Evolutionary conservation across 176 grass and related monocot genomes (phyloP).

Genomic region (Eleusine coracana): DNA sequence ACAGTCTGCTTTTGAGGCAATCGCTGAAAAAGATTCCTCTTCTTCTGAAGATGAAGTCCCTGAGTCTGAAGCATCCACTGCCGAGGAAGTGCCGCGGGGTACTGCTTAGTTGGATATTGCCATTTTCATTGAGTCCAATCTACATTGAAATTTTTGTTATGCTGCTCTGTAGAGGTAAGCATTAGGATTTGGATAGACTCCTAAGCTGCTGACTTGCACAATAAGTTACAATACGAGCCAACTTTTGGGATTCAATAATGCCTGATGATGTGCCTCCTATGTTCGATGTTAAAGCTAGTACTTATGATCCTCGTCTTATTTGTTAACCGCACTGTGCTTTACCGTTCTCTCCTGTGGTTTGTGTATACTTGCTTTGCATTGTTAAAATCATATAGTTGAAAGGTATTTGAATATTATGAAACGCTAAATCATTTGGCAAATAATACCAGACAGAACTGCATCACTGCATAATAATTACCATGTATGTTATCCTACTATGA

Average conservation of each 20-base stretch:
- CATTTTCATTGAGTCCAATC: slow-evolving; percentile 11
- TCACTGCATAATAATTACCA: not conserved
- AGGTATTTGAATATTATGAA: not conserved
- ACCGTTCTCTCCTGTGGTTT: too few relatives aligned
- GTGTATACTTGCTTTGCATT: too few relatives aligned
- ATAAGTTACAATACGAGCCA: slow-evolving; percentile 13
- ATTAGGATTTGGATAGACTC: slow-evolving; percentile 27
- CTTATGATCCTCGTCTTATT: slow-evolving; percentile 9
- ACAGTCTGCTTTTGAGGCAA: slow-evolving; percentile 19
- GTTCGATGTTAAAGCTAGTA: slow-evolving; percentile 16
- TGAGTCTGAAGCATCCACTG: slow-evolving; percentile 8
- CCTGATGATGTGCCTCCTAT: not conserved
- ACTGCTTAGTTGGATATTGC: slow-evolving; percentile 32
- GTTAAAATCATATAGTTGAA: too few relatives aligned
- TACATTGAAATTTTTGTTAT: slow-evolving; percentile 1
- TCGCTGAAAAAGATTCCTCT: slow-evolving; percentile 23
- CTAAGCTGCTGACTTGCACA: slow-evolving; percentile 23
- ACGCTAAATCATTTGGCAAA: slow-evolving; percentile 21
- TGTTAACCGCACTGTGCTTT: too few relatives aligned
- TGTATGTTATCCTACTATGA: not conserved
- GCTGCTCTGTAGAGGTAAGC: slow-evolving; percentile 36
- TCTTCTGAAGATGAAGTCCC: slow-evolving; percentile 26
- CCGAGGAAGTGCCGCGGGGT: slow-evolving; percentile 27
- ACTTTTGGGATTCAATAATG: slow-evolving; percentile 17
- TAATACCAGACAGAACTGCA: slow-evolving; percentile 10